phyloP scores from a whole-genome alignment of 495 filamentous ascomycete species.

The Eremomyces bilateralis region DNA sequence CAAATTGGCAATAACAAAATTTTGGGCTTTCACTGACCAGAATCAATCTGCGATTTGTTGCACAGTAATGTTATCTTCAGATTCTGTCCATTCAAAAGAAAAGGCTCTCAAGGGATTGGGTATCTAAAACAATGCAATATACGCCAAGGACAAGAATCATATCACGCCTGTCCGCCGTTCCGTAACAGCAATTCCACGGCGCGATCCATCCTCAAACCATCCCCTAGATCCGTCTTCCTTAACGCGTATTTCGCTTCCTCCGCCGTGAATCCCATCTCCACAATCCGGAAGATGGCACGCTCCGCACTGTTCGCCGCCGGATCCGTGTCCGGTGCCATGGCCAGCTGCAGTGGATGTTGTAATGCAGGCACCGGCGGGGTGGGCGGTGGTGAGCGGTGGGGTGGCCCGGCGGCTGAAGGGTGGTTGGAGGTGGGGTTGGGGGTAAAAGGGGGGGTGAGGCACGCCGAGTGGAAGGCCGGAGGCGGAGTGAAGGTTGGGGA shows the following conservation, averaged over 20 bases:
- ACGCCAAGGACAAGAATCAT: no score
- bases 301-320: constrained; percentile 15
- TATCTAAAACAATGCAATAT: no score
- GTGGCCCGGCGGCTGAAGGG: constrained; percentile 2
- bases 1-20: no score
- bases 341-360: constrained; percentile 3
- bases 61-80: no score
- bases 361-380: background rate
- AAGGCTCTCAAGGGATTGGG: no score
- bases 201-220: constrained; percentile 20
- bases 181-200: constrained; percentile 20
- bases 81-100: no score
- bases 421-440: constrained; percentile 6
- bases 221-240: constrained; percentile 18
- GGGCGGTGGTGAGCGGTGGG: background rate
- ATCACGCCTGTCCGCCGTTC: background rate
- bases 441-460: constrained; percentile 6
- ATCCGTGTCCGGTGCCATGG: constrained; percentile 4
- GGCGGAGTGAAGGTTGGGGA: background rate
- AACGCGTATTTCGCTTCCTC: constrained; percentile 19
- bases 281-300: constrained; percentile 18
- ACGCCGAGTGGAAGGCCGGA: constrained; percentile 1
- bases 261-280: constrained; percentile 22
- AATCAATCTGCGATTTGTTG: no score
- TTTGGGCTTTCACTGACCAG: no score